Base-by-base conservation (phyloP, 495 filamentous ascomycete genomes). In the Hypoxylon intermedium region DNA sequence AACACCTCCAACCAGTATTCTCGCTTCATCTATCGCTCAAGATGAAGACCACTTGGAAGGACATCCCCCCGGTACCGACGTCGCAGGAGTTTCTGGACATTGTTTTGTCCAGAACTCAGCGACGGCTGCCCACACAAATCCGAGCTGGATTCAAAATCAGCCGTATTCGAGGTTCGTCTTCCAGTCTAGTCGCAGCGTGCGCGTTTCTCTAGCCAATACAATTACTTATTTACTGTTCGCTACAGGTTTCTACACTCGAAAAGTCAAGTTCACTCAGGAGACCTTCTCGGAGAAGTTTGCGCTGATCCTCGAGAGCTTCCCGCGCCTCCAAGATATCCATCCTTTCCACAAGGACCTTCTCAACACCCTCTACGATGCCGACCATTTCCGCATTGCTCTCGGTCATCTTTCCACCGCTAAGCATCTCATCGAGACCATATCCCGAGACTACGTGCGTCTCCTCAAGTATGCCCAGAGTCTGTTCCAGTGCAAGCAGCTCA, bases 181-280 rank as follows among this genome's bases (percentile, higher is more conserved):
- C 20, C 7, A n/a, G n/a, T 26, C 37, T 26, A 3, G 11, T 13
- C 2, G 13, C 9, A 16, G 3, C 20, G 12, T 44, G 21, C n/a
- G 44, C 53, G 20, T 37, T 15, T 37, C 21, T 20, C 36, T 28
- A 24, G 28, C 13, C 18, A 41, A n/a, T n/a, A n/a, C n/a, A n/a
- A n/a, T 42, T 43, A 60, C 12, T 72, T 41, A 18, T 23, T 53
- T 30, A 64, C 38, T 21, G 5, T 23, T 16, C 20, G 9, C 55
- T 45, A 49, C 62, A 87, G 91, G 87, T 52, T 97, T 97, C 80
- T 97, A 97, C 72, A 96, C 92, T 55, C 84, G 94, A 72, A 98
- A 98, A 77, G 94, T 98, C 82, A 98, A 98, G 74, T 98, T 89
- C 74, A 98, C 94, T n/a, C 87, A 93, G 70, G 93, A 97, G 76